Evolutionary conservation across 805 yeast genomes (phyloP).

Genomic region (Jamesozyma jinghongensis): DNA sequence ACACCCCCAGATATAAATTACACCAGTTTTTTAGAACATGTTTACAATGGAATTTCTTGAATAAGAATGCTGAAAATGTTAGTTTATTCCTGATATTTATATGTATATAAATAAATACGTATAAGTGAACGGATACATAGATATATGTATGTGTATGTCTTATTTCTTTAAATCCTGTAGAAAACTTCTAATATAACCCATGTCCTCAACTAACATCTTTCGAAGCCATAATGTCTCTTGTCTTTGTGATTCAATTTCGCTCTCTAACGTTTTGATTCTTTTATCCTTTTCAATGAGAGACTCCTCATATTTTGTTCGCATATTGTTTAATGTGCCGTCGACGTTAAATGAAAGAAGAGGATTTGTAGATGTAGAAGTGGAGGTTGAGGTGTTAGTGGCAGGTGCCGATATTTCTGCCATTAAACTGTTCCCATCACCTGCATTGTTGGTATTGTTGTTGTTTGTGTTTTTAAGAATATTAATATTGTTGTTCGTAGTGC

Average conservation of each 20-base stretch:
- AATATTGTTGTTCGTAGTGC: not conserved
- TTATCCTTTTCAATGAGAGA: constrained; percentile 16
- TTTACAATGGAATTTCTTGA: no score
- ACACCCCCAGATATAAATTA: no score
- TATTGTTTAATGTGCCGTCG: constrained; percentile 1
- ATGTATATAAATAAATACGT: not conserved
- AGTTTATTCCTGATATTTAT: no score
- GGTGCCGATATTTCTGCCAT: not conserved
- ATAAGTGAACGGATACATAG: not conserved
- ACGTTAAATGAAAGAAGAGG: not conserved
- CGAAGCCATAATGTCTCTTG: constrained; percentile 19
- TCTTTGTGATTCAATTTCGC: constrained; percentile 16
- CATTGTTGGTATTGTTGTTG: not conserved
- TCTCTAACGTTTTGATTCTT: constrained; percentile 13
- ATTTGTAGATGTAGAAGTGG: not conserved
- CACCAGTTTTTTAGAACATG: no score
- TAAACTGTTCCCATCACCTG: not conserved
- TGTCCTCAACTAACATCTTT: constrained; percentile 20
- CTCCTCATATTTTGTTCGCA: constrained; percentile 8
- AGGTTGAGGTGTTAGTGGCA: not conserved
- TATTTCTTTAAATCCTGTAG: constrained; percentile 7
- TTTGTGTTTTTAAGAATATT: not conserved
- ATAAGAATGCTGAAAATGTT: no score
- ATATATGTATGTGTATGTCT: not conserved
- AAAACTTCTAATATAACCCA: constrained; percentile 17